Percentiles rank a stretch among this genome's conserved stretches.
Evolutionary conservation across 495 filamentous ascomycete genomes (phyloP).

Genomic region (Daldinia bambusicola): DNA sequence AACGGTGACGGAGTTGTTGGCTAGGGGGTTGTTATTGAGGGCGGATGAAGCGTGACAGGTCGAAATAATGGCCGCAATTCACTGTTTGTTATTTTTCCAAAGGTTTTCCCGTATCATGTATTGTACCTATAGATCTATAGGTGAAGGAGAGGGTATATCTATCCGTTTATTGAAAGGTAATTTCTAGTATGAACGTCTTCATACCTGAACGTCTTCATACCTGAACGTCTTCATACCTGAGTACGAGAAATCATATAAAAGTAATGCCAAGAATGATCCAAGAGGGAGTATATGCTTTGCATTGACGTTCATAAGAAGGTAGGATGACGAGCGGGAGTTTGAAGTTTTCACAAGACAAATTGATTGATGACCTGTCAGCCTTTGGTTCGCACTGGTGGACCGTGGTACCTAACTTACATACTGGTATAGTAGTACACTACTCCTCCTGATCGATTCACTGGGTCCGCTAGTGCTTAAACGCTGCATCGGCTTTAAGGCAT

Average conservation of each 20-base stretch:
- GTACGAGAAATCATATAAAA: neutral
- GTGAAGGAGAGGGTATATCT: too few relatives aligned
- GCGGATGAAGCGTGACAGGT: slow-evolving; percentile 12
- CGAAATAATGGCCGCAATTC: slow-evolving; percentile 15
- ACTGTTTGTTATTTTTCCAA: slow-evolving; percentile 13
- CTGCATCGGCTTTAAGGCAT: neutral
- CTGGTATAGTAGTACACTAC: too few relatives aligned
- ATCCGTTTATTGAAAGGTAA: too few relatives aligned
- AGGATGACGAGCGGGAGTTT: slow-evolving; percentile 2
- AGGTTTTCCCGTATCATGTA: neutral
- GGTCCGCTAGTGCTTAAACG: slow-evolving; percentile 11
- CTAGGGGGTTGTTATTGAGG: neutral
- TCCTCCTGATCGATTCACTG: slow-evolving; percentile 14
- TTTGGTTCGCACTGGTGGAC: too few relatives aligned
- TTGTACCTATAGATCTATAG: too few relatives aligned
- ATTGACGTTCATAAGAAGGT: slow-evolving; percentile 16
- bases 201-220: neutral
- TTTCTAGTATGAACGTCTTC: neutral
- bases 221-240: neutral
- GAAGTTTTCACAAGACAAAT: neutral
- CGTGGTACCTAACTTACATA: too few relatives aligned
- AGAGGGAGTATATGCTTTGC: neutral
- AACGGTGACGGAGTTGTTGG: slow-evolving; percentile 17
- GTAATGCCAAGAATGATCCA: neutral
- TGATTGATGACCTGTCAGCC: too few relatives aligned